Evolutionary conservation across 371 early-diverging fungal species (phyloP).

Genomic region (Dipsacomyces acuminosporus): DNA sequence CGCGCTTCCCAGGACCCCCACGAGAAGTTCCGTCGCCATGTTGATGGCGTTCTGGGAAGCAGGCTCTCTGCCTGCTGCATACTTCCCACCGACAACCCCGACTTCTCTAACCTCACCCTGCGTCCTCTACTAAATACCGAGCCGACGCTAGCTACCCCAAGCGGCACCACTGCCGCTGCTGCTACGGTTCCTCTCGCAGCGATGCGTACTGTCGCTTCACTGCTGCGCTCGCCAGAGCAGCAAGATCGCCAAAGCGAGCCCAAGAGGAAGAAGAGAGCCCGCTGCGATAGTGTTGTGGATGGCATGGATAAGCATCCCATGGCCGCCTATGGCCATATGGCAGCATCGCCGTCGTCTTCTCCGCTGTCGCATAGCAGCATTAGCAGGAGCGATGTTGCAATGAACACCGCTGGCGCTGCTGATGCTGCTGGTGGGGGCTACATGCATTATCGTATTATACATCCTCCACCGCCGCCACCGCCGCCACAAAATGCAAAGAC

Average conservation of each 20-base stretch:
- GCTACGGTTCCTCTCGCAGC: slow-evolving; percentile 9
- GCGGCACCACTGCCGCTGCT: neutral
- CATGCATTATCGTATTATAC: neutral
- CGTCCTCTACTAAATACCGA: slow-evolving; percentile 33
- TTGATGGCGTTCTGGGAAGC: slow-evolving; percentile 28
- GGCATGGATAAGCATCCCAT: slow-evolving; percentile 21
- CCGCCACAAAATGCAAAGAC: neutral
- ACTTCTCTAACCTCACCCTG: slow-evolving; percentile 43
- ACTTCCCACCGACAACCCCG: slow-evolving; percentile 37
- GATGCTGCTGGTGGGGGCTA: too few species aligned
- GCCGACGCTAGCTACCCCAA: too few species aligned
- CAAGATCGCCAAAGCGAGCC: neutral
- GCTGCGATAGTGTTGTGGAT: slow-evolving; percentile 39
- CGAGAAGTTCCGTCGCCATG: slow-evolving; percentile 44
- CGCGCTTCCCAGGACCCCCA: slow-evolving; percentile 29
- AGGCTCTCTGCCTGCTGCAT: slow-evolving; percentile 30
- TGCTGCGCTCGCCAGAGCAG: neutral
- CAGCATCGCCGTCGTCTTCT: slow-evolving; percentile 1
- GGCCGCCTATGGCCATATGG: neutral
- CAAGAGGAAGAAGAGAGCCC: slow-evolving; percentile 14
- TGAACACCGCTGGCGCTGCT: too few species aligned
- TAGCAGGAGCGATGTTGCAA: too few species aligned
- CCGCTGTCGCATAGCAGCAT: neutral
- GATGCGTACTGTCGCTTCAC: slow-evolving; percentile 1
- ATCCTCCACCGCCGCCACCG: neutral